These are phyloP conservation scores for Sambucus nigra DNA, from an alignment of 129 eudicot genomes.

Conservation along the genomic window DNA sequence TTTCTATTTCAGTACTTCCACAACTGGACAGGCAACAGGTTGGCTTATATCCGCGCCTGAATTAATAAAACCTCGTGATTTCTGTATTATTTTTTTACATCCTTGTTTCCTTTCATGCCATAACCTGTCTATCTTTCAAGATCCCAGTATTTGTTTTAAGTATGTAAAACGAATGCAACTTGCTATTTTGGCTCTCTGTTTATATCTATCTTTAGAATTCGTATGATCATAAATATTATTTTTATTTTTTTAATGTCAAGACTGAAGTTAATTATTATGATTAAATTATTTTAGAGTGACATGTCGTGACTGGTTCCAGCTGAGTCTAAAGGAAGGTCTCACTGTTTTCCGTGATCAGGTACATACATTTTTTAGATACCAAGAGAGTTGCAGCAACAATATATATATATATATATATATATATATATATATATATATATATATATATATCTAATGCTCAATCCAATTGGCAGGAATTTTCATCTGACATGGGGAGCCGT, in stretches of 20 bases:
- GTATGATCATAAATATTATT: too few species aligned
- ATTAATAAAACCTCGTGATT: background rate
- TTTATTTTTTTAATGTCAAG: background rate
- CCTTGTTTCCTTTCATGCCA: too few species aligned
- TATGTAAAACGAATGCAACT: too few species aligned
- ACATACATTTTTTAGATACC: background rate
- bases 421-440: background rate
- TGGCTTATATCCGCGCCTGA: constrained; percentile 8
- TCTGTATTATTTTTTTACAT: background rate
- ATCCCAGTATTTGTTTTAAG: too few species aligned
- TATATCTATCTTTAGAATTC: background rate
- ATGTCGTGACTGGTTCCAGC: constrained; percentile 98
- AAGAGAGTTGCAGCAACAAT: background rate
- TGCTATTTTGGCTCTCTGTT: too few species aligned
- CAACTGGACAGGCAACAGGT: constrained; percentile 99
- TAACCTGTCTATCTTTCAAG: too few species aligned
- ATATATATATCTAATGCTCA: background rate
- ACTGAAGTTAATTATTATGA: background rate
- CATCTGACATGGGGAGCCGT: constrained; percentile 96
- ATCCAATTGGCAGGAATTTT: constrained; percentile 62
- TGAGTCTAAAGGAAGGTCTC: constrained; percentile 97
- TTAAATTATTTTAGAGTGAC: constrained; percentile 55
- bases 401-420: background rate
- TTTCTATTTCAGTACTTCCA: constrained; percentile 69
- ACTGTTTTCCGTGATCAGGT: constrained; percentile 99